Evolutionary conservation across 169 alveolate genomes (phyloP), one percentile per base, ranked within the genome.

Genomic region (Cystoisospora suis): DNA sequence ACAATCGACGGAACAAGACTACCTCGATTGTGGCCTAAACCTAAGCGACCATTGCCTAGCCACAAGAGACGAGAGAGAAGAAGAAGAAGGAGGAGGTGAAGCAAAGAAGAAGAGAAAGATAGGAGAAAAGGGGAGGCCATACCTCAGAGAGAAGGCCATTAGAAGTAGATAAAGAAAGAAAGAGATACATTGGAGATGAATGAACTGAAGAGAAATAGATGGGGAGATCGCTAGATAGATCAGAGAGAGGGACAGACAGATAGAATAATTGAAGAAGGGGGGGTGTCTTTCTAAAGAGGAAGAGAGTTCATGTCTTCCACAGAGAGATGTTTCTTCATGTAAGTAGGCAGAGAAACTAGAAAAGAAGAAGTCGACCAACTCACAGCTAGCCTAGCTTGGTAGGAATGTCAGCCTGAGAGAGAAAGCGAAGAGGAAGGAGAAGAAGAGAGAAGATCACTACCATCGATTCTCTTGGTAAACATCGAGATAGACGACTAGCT

Each of bases 41-140:
- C 98, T 0, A 96, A 89, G 23, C 98, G 90, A 5, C 97, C 97
- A 83, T 96, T 94, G 4, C 94, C 97, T 93, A 90, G 3, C 20
- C 27, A 40, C 0, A 27, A 36, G 42, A 23, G 23, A 32, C 12
- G 40, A 12, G 23, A 15, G 45, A 15, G n/a, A 72, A 72, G 81
- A 12, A 12, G 47, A 72, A 23, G 42, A 72, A 23, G 42, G n/a
- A 12, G 40, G 42, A 72, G 40, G 47, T 15, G 81, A 12, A 53
- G 65, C 12, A 53, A 23, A 53, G 65, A 53, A 23, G 42, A 36
- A 7, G 45, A 27, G 9, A 53, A 15, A 75, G 85, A 75, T n/a
- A 7, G 85, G 58, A 27, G 32, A 17, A 27, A 38, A 65, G 40
- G 29, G 79, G 12, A 65, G 79, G 34, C 17, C 20, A 12, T 27